These are phyloP conservation scores for Mycosarcoma mackinlayi DNA, from an alignment of 1,284 basidiomycete genomes.

Conservation along the genomic window DNA sequence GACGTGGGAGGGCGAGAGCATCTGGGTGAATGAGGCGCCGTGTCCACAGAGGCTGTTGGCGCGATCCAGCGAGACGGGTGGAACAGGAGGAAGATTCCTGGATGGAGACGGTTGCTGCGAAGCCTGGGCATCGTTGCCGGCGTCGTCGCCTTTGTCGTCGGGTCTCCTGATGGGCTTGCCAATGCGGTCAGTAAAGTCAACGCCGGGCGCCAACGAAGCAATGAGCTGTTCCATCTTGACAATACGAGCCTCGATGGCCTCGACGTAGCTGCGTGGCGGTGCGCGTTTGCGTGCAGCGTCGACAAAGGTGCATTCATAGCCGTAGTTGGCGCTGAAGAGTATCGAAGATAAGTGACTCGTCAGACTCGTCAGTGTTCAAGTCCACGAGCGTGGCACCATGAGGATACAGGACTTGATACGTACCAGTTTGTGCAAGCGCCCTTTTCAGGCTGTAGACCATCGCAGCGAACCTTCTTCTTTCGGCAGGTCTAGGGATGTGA, in stretches of 20 bases:
- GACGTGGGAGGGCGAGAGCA: conserved; percentile 33
- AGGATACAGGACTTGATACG: not conserved
- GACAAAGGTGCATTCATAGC: conserved; percentile 61
- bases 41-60: conserved; percentile 17
- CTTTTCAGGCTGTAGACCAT: conserved; percentile 56
- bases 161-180: conserved; percentile 56
- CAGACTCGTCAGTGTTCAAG: not conserved
- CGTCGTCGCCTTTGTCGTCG: conserved; percentile 50
- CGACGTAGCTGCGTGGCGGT: conserved; percentile 54
- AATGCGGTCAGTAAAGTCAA: conserved; percentile 59
- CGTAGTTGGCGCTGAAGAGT: conserved; percentile 47
- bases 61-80: conserved; percentile 8
- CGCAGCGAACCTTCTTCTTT: conserved; percentile 63
- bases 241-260: conserved; percentile 62
- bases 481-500: conserved; percentile 44
- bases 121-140: not conserved
- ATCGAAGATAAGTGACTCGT: too few relatives aligned
- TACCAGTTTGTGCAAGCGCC: conserved; percentile 56
- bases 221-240: conserved; percentile 57
- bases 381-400: not conserved
- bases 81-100: not conserved
- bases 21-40: conserved; percentile 13
- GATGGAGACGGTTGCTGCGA: not conserved
- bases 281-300: conserved; percentile 50
- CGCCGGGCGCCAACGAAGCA: conserved; percentile 50